Base-by-base conservation (phyloP, 352 stramenopile species). In the Phytophthora multivora region DNA sequence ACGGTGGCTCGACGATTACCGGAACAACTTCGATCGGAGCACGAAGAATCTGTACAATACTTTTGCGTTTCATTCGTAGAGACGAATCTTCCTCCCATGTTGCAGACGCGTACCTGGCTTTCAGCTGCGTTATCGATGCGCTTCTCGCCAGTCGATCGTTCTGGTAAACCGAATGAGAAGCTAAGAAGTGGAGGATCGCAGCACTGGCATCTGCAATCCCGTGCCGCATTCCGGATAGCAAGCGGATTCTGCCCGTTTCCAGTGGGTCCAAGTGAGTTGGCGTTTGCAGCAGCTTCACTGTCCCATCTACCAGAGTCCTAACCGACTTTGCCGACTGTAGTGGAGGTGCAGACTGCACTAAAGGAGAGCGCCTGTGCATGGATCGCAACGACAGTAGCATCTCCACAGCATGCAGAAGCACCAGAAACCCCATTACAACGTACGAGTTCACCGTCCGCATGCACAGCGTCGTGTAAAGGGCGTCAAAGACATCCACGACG, bases 241-340 rank as follows among this genome's bases (percentile, higher is more conserved):
- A 19, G n/a, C 39, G 39, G 10, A 45, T 45, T 25, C 19, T 21
- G 11, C 39, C 15, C 19, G 39, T 28, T 13, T 18, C 25, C 15
- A 39, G 21, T 6, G 43, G 13, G 11, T 51, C 43, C 3, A 56
- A 47, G 15, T 46, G 6, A 12, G 28, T 33, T 12, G 28, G 28
- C 4, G 28, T 15, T 33, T 41, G 35, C 21, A 47, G n/a, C 7
- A 45, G 7, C 18, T 31, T 41, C 31, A 54, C 31, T 11, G 19
- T 31, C 21, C 8, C 30, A 16, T 33, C 19, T 21, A 26, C 26
- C n/a, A 54, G 31, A 26, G 16, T 31, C 19, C 18, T 40, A 13
- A 40, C 45, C 33, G 25, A 83, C 35, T 43, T 72, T 66, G 26
- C 51, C 50, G 33, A 40, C 16, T 75, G 21, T 2, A 23, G 21